These are phyloP conservation scores for Microsporum ferrugineum DNA, from an alignment of 2,329 filamentous ascomycete species.

Conservation along the genomic window DNA sequence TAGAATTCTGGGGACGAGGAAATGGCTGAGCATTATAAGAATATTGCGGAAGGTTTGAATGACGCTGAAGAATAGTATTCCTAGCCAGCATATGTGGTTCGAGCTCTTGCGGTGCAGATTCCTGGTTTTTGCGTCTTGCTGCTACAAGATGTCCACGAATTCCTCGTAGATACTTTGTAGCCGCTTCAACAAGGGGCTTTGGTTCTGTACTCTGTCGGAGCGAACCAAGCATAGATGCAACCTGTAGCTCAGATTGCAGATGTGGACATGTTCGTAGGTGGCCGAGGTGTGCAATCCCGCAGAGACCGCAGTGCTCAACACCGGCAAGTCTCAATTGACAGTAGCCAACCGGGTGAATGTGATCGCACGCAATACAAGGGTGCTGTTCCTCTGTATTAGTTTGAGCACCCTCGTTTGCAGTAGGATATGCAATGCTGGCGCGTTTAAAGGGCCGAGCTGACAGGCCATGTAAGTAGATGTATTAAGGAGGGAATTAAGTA, in stretches of 20 bases:
- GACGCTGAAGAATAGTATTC: not conserved
- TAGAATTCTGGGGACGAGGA: not conserved
- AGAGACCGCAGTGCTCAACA: conserved; percentile 52
- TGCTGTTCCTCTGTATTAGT: conserved; percentile 1
- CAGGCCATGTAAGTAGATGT: not conserved
- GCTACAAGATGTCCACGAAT: conserved; percentile 47
- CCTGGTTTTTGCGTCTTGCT: conserved; percentile 36
- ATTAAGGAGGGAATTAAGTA: not conserved
- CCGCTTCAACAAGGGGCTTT: conserved; percentile 41
- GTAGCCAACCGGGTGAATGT: conserved; percentile 44
- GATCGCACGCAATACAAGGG: conserved; percentile 45
- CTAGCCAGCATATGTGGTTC: not conserved
- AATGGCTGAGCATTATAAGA: not conserved
- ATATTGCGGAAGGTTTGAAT: not conserved
- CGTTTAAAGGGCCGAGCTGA: conserved; percentile 28
- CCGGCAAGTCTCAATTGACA: conserved; percentile 51
- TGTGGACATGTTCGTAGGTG: conserved; percentile 48
- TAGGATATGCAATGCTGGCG: conserved; percentile 17
- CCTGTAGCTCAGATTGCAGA: conserved; percentile 50
- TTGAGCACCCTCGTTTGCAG: conserved; percentile 1
- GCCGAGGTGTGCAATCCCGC: conserved; percentile 52
- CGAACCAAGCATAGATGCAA: conserved; percentile 52
- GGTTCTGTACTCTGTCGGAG: conserved; percentile 49
- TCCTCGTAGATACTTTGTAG: conserved; percentile 46
- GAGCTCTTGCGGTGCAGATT: not conserved